Conservation (phyloP, 805 yeast genomes). For the Starmera dryadoides region DNA sequence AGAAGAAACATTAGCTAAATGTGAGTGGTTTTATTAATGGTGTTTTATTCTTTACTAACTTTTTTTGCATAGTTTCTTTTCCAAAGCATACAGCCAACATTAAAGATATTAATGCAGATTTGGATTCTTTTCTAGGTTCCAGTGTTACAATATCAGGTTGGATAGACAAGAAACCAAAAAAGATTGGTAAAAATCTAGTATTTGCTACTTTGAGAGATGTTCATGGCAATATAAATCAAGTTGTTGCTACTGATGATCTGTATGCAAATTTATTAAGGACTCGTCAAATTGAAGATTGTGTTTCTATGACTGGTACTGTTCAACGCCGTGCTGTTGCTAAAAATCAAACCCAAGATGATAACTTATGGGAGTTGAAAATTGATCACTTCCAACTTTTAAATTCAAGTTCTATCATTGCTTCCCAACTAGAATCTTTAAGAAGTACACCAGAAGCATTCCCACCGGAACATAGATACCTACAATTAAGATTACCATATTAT, state of each 20-base stretch:
- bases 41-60: neutral
- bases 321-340: conserved; percentile 23
- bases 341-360: conserved; percentile 9
- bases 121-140: conserved; percentile 3
- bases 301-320: conserved; percentile 55
- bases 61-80: conserved; percentile 7
- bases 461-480: conserved; percentile 74
- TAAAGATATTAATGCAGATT: conserved; percentile 2
- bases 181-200: conserved; percentile 52
- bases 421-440: conserved; percentile 59
- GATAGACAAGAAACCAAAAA: conserved; percentile 69
- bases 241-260: conserved; percentile 33
- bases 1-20: neutral
- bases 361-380: conserved; percentile 54
- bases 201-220: conserved; percentile 75
- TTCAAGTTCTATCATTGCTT: conserved; percentile 52
- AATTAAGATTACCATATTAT: conserved; percentile 53
- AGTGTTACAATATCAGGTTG: conserved; percentile 68
- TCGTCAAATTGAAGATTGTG: conserved; percentile 66
- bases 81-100: conserved; percentile 18
- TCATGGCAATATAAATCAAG: conserved; percentile 60
- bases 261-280: conserved; percentile 32
- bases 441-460: conserved; percentile 56
- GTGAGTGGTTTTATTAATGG: neutral
- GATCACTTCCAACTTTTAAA: conserved; percentile 50